Evolutionary conservation across 192 early-diverging fungal genomes (phyloP), one percentile per base, ranked within the genome.

Genomic region (Podila epigama): DNA sequence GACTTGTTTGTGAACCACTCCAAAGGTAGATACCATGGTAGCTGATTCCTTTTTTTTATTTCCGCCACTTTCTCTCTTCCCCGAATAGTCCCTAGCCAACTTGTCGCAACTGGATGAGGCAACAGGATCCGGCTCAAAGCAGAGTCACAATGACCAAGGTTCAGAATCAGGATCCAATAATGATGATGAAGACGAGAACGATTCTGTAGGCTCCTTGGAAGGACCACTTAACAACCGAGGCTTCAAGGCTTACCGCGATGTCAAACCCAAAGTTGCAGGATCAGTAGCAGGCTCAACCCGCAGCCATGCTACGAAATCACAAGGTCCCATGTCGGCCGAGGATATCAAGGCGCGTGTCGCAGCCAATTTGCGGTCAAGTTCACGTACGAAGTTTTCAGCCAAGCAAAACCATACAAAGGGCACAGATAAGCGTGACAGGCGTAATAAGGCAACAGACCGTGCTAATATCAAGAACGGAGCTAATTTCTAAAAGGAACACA

Each of bases 281-380:
- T 75, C 65, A 11, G 62, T 66, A 25, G 61, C 75, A 44, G 63
- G 59, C 53, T 81, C 79, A 34, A 75, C 71, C 22, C 66, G 58
- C 41, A 62, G 65, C 60, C 60, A 34, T 48, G 48, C 39, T n/a
- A 72, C 68, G 51, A 75, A 66, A n/a, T 63, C 75, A 0, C 57
- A 64, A 16, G 81, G 58, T 29, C 59, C 53, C 27, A 64, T 84
- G 52, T 78, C 81, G 29, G 70, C 81, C 20, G 73, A 70, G 9
- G 81, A 73, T 5, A 87, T 89, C 50, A 86, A 89, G 65, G 79
- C 83, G 22, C 79, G 79, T 52, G 87, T 89, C 7, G 71, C 85
- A 4, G 65, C 69, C 34, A 62, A 79, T 18, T 59, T 89, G 18
- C 56, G 62, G 32, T 70, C 72, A 22, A 48, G 68, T 29, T 51